Percentiles rank a stretch among this genome's conserved stretches.
Conservation (phyloP, 495 filamentous ascomycete genomes). For the Sporormia fimetaria region DNA sequence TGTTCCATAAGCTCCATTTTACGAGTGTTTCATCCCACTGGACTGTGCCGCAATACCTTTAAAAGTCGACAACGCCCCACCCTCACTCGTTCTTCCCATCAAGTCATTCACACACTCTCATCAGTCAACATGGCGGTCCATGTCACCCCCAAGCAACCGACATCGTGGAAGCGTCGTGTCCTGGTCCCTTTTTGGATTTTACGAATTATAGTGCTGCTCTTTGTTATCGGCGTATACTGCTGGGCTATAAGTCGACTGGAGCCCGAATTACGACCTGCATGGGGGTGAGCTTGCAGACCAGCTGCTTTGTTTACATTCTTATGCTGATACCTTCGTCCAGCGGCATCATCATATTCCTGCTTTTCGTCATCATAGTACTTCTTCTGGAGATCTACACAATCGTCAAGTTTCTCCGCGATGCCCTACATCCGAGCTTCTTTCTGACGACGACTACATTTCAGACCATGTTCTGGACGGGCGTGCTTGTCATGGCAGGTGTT, state of each 20-base stretch:
- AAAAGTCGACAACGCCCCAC: neutral
- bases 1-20: too few relatives aligned
- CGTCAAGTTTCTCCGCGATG: slow-evolving; percentile 17
- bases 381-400: slow-evolving; percentile 25
- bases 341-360: slow-evolving; percentile 19
- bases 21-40: too few relatives aligned
- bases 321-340: slow-evolving; percentile 1
- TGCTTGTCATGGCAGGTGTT: slow-evolving; percentile 20
- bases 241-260: slow-evolving; percentile 5
- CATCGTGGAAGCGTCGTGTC: slow-evolving; percentile 26
- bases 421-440: slow-evolving; percentile 18
- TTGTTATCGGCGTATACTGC: slow-evolving; percentile 19
- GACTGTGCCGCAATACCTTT: neutral
- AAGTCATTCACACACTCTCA: too few relatives aligned
- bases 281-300: slow-evolving; percentile 5
- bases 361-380: slow-evolving; percentile 21
- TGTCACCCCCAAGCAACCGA: neutral
- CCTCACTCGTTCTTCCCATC: too few relatives aligned
- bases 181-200: slow-evolving; percentile 26
- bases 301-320: neutral
- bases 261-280: slow-evolving; percentile 1
- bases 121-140: slow-evolving; percentile 10
- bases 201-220: slow-evolving; percentile 18
- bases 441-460: slow-evolving; percentile 25
- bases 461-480: slow-evolving; percentile 19